phyloP scores from a whole-genome alignment of 2,329 filamentous ascomycete genomes.

The Neobulgaria alba region DNA sequence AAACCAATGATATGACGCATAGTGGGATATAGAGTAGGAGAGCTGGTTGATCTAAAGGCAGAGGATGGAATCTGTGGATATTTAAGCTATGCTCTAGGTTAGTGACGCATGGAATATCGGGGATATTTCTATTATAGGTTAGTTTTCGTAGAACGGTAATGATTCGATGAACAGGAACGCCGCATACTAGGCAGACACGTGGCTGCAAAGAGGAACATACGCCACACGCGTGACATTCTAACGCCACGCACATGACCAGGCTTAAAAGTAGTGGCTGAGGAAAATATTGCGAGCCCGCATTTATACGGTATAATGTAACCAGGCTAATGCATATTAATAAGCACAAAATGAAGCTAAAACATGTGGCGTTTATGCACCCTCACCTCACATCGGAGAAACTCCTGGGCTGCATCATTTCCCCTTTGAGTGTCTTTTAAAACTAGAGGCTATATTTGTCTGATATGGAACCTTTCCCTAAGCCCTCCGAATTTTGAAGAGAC shows the following conservation, averaged over 20 bases:
- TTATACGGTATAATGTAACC: conserved; percentile 11
- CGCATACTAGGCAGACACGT: too few species aligned
- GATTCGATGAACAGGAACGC: too few species aligned
- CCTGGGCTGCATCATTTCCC: conserved; percentile 7
- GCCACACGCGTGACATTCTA: conserved; percentile 8
- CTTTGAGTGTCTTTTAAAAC: conserved; percentile 10
- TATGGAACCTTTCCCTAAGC: conserved; percentile 10
- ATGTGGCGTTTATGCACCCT: conserved; percentile 9
- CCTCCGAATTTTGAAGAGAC: conserved; percentile 10
- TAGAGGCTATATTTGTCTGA: conserved; percentile 8
- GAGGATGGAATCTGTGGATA: too few species aligned
- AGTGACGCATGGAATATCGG: too few species aligned
- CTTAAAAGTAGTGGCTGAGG: conserved; percentile 10
- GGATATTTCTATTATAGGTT: too few species aligned
- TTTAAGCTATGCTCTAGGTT: too few species aligned
- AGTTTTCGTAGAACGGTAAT: too few species aligned
- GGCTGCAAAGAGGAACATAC: too few species aligned
- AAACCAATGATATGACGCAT: too few species aligned
- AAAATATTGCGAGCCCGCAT: conserved; percentile 7
- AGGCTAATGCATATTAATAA: conserved; percentile 11
- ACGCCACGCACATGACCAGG: conserved; percentile 11
- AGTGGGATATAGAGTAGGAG: too few species aligned
- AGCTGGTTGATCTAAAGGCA: too few species aligned
- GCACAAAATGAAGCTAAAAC: conserved; percentile 12
- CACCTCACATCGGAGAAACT: conserved; percentile 8